Base-by-base conservation (phyloP, 805 yeast genomes). In the Saturnispora sekii region DNA sequence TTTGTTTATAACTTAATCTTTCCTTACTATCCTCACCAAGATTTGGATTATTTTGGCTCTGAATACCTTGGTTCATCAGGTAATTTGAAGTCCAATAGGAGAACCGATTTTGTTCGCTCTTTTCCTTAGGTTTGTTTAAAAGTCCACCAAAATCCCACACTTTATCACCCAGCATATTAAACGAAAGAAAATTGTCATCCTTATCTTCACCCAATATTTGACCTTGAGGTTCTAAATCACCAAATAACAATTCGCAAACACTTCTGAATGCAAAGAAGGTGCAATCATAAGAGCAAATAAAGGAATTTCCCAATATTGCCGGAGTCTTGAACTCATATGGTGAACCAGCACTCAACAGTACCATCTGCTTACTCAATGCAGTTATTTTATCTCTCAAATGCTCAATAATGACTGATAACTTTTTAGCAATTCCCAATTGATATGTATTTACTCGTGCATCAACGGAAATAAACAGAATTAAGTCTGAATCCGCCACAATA, bases 321-420 rank as follows among this genome's bases (percentile, higher is more conserved):
- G 75, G 76, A 45, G 75, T 72, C 40, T 74, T 72, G 53, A 78
- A 73, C 53, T 79, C 84, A 52, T 75, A 77, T 1, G 84, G 84
- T 4, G 79, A 72, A 46, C 77, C 72, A 0, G 80, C 77, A 4
- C 82, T 79, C n/a, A 77, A 67, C 3, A 76, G 68, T 10, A 78
- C 66, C 53, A 78, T 61, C 4, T 81, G 82, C 51, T 75, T 76
- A 26, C 43, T 48, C 49, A 65, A 64, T 10, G 33, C 28, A 18
- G 34, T 18, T 10, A 43, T 32, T 21, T 43, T 43, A 32, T 36
- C 45, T 32, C 45, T 36, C 12, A 43, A 37, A 36, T 37, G 41
- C 38, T 43, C 45, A 14, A 43, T 26, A 12, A 43, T 61, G 15
- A 74, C 66, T 3, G 76, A 65, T 7, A 77, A 72, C 49, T 75